Conservation (phyloP, 2,329 filamentous ascomycete species). For the Pyrenochaeta sp. region DNA sequence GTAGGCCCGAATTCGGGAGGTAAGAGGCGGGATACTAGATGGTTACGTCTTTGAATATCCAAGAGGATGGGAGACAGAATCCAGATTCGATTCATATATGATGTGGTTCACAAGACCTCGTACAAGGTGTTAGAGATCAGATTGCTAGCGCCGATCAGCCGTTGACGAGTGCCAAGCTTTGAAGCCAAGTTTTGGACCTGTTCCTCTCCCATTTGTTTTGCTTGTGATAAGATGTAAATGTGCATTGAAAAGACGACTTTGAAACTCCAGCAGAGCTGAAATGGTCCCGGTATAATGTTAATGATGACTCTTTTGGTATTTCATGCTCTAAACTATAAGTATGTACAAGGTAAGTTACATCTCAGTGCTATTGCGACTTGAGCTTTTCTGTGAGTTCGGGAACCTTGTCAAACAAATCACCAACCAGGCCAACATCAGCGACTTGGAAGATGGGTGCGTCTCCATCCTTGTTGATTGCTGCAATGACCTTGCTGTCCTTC, state of each 20-base stretch:
- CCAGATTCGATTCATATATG: too few relatives aligned
- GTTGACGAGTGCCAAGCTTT: constrained; percentile 19
- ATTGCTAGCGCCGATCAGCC: constrained; percentile 19
- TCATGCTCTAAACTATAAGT: neutral
- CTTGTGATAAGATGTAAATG: too few relatives aligned
- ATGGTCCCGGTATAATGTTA: too few relatives aligned
- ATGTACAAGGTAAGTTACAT: neutral
- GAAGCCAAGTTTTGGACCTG: neutral
- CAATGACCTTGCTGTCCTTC: constrained; percentile 99
- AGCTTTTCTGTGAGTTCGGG: constrained; percentile 96
- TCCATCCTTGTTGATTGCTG: constrained; percentile 95
- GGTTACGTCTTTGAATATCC: too few relatives aligned
- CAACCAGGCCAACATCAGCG: constrained; percentile 93
- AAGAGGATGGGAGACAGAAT: too few relatives aligned
- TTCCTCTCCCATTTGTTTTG: neutral
- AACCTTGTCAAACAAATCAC: constrained; percentile 93
- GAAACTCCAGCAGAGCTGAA: too few relatives aligned
- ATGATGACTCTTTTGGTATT: neutral
- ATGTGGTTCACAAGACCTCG: constrained; percentile 6
- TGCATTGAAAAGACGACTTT: too few relatives aligned
- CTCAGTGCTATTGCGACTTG: constrained; percentile 57
- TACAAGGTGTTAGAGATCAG: constrained; percentile 6
- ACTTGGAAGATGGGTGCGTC: constrained; percentile 99
- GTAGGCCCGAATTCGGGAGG: too few relatives aligned
- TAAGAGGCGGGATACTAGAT: too few relatives aligned